These are phyloP conservation scores for Symbiodinium natans DNA, from an alignment of 73 alveolate species.

Conservation along the genomic window DNA sequence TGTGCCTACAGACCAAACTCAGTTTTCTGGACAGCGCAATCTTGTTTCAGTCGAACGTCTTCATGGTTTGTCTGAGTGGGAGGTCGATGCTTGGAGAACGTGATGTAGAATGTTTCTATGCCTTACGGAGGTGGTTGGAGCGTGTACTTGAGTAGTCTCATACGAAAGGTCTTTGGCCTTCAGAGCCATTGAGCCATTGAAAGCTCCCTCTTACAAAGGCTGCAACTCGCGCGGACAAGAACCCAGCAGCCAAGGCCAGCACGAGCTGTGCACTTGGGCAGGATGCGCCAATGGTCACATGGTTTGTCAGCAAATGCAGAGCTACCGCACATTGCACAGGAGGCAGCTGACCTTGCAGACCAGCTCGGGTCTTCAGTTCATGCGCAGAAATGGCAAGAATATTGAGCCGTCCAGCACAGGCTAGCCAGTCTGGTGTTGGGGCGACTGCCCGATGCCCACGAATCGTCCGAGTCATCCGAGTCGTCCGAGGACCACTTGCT, in stretches of 20 bases:
- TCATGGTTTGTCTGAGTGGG: not conserved
- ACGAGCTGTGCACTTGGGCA: not conserved
- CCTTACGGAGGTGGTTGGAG: not conserved
- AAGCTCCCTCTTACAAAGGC: slow-evolving; percentile 10
- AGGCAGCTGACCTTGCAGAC: slow-evolving; percentile 59
- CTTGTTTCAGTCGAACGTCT: not conserved
- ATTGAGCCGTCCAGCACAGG: not conserved
- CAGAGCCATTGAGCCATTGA: not conserved
- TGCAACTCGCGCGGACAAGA: slow-evolving; percentile 52
- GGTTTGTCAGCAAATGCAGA: not conserved
- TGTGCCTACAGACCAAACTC: too few species aligned
- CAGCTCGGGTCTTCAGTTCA: not conserved
- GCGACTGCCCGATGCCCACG: not conserved
- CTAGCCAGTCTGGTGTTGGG: slow-evolving; percentile 69
- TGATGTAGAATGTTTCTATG: not conserved
- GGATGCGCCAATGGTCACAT: not conserved
- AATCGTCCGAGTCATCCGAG: too few species aligned
- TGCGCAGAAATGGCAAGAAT: not conserved
- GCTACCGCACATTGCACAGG: slow-evolving; percentile 1
- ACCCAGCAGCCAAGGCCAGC: slow-evolving; percentile 44
- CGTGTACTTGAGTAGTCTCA: not conserved
- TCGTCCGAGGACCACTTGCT: too few species aligned
- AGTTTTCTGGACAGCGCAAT: too few species aligned
- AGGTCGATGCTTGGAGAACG: not conserved
- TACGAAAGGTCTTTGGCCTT: not conserved